These are phyloP conservation scores for Aquilaria yunnanensis DNA, from an alignment of 345 rosid genomes.

Conservation along the genomic window DNA sequence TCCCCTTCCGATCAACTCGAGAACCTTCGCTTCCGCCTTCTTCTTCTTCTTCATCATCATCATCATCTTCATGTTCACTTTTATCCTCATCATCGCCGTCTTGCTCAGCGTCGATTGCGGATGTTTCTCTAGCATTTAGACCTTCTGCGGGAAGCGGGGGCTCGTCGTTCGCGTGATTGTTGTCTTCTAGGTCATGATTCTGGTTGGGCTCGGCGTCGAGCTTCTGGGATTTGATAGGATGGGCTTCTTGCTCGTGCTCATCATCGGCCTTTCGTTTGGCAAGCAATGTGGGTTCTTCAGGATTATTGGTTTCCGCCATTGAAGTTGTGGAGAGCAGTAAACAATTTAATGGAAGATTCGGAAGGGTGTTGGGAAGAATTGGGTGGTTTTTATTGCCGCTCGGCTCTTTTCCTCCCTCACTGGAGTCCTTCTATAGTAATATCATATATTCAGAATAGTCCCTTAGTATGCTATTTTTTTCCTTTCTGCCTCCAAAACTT, in stretches of 20 bases:
- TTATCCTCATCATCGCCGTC: slow-evolving; percentile 17
- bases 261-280: slow-evolving; percentile 53
- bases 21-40: slow-evolving; percentile 28
- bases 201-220: slow-evolving; percentile 18
- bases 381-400: too few species aligned
- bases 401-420: too few species aligned
- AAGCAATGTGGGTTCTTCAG: slow-evolving; percentile 43
- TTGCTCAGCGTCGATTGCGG: slow-evolving; percentile 11
- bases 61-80: slow-evolving; percentile 7
- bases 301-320: slow-evolving; percentile 50
- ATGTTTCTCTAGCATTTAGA: not conserved
- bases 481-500: too few species aligned
- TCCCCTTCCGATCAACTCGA: slow-evolving; percentile 44
- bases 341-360: too few species aligned
- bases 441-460: too few species aligned
- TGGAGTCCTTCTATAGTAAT: too few species aligned
- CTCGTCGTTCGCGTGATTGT: slow-evolving; percentile 14
- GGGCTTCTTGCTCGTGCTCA: slow-evolving; percentile 19
- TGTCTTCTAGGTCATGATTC: slow-evolving; percentile 12
- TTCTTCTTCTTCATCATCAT: slow-evolving; percentile 15
- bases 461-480: too few species aligned
- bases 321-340: slow-evolving; percentile 4
- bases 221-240: slow-evolving; percentile 38
- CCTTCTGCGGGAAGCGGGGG: not conserved
- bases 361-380: too few species aligned